Evolutionary conservation across 2,329 filamentous ascomycete genomes (phyloP).

Genomic region (Diaporthe eres): DNA sequence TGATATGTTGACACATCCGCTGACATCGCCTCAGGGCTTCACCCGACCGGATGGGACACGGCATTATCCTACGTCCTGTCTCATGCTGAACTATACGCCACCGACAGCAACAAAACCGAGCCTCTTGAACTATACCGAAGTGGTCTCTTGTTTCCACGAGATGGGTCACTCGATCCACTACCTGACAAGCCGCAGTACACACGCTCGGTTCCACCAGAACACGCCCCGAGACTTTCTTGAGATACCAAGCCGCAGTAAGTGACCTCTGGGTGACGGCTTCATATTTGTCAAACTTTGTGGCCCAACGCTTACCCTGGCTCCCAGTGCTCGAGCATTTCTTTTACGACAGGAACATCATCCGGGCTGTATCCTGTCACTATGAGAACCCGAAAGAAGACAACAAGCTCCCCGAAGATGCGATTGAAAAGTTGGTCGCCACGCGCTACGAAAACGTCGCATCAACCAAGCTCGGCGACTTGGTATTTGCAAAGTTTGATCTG

Average conservation of each 20-base stretch:
- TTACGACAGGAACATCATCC: not conserved
- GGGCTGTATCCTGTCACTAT: not conserved
- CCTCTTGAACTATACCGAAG: not conserved
- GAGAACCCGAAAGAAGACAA: not conserved
- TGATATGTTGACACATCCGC: not conserved
- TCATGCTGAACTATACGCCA: conserved; percentile 1
- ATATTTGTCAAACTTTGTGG: too few relatives aligned
- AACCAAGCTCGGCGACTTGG: conserved; percentile 10
- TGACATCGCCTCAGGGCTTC: not conserved
- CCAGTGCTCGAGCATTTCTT: conserved; percentile 14
- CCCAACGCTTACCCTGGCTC: too few relatives aligned
- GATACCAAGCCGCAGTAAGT: conserved; percentile 11
- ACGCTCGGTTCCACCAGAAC: not conserved
- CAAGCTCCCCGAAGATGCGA: conserved; percentile 6
- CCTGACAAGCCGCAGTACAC: not conserved
- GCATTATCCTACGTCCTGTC: conserved; percentile 1
- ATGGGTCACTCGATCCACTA: conserved; percentile 5
- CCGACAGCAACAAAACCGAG: not conserved
- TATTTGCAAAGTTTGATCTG: conserved; percentile 1
- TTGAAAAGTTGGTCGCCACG: not conserved
- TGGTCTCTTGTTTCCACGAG: conserved; percentile 3
- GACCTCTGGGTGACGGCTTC: too few relatives aligned
- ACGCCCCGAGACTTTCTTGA: not conserved
- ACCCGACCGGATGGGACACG: not conserved
- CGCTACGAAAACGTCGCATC: not conserved